Evolutionary conservation across 2,329 filamentous ascomycete genomes (phyloP), one percentile per base, ranked within the genome.

Genomic region (Apiospora phragmitis): DNA sequence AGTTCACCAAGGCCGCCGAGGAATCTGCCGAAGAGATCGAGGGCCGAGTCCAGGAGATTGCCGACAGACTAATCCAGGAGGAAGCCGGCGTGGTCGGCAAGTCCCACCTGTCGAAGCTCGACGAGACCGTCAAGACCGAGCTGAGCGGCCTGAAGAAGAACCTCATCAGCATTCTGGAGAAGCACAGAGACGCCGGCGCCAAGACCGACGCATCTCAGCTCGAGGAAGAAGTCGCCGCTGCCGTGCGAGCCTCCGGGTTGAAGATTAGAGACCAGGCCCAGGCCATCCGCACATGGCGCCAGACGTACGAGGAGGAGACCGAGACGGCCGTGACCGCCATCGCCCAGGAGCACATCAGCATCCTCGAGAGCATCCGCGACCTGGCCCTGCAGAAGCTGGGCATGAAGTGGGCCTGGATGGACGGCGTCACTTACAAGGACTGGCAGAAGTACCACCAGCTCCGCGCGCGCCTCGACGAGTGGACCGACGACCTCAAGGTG

Each of bases 381-480:
- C 86, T 97, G 45, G 94, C 94, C 7, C 87, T 98, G 43, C 94
- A 97, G 79, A 94, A 97, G 80, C 94, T 98, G 69, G 95, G 95
- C 70, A 95, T 97, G 90, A 90, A 89, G 78, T 99, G 96, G 95
- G 94, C 95, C 16, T 97, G 94, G 92, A 96, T 94, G 83, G 94
- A 98, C 71, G 94, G 94, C 42, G 89, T 99, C 72, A 97, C 95
- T 1, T 98, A 99, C 86, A 95, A 97, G 80, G 94, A 99, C 80
- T 99, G 96, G 96, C 90, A 92, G 71, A 96, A 95, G 80, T 99
- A 97, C 79, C 94, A 98, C 80, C 90, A 93, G 71, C 86, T 99
- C 71, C 97, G 93, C 83, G 89, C 88, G 69, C 92, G 93, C 16
- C 93, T 98, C 68, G 91, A 92, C 66, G 90, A 94, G 76, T 98